Percentiles rank a stretch among this genome's conserved stretches.
These are phyloP conservation scores for Suhomyces xylopsoci DNA, from an alignment of 805 yeast species.

Conservation along the genomic window DNA sequence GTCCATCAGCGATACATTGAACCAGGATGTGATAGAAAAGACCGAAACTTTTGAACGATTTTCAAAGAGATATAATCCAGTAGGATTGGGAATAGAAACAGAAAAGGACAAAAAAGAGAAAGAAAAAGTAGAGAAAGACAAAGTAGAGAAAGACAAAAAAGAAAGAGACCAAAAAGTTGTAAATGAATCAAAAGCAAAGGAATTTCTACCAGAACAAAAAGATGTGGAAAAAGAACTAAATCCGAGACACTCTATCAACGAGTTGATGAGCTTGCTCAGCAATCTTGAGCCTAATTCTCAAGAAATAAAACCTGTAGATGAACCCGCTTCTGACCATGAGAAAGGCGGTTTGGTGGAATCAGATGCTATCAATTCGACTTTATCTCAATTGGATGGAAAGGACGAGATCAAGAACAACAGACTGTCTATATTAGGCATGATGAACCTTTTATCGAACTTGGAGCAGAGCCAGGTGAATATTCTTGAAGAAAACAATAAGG, in stretches of 20 bases:
- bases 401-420: constrained; percentile 5
- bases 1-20: constrained; percentile 19
- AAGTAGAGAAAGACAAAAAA: not conserved
- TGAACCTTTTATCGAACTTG: constrained; percentile 12
- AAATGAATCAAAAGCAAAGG: not conserved
- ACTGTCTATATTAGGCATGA: constrained; percentile 14
- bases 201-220: not conserved
- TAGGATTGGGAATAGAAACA: not conserved
- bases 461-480: constrained; percentile 10
- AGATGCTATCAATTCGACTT: not conserved
- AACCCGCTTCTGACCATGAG: not conserved
- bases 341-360: not conserved
- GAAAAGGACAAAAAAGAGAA: too few relatives aligned
- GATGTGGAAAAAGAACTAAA: not conserved
- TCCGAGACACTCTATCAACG: constrained; percentile 18
- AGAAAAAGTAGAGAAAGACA: not conserved
- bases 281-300: constrained; percentile 12
- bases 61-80: not conserved
- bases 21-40: constrained; percentile 13
- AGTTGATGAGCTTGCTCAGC: constrained; percentile 27
- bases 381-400: not conserved
- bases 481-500: constrained; percentile 7
- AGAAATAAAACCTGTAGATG: not conserved
- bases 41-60: constrained; percentile 14
- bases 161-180: too few relatives aligned